Evolutionary conservation across 1,284 basidiomycete genomes (phyloP).

Genomic region (Pseudozyma pruni): DNA sequence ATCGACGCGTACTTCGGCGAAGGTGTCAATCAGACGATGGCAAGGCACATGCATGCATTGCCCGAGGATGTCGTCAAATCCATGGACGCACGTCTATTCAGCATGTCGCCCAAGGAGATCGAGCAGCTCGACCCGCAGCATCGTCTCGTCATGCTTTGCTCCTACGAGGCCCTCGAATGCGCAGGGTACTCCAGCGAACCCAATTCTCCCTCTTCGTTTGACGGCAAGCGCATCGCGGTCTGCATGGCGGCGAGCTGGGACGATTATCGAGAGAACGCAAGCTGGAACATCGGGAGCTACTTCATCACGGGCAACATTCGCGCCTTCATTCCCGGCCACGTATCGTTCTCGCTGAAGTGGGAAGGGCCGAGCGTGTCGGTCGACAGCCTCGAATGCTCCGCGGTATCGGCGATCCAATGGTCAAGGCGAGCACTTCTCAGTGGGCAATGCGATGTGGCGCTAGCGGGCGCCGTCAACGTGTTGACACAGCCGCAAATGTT

Average conservation of each 20-base stretch:
- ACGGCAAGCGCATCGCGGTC: constrained; percentile 40
- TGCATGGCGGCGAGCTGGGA: constrained; percentile 49
- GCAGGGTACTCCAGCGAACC: constrained; percentile 42
- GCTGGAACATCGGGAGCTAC: constrained; percentile 49
- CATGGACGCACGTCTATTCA: constrained; percentile 52
- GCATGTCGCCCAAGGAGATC: constrained; percentile 51
- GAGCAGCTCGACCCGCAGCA: constrained; percentile 56
- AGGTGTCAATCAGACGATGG: constrained; percentile 41
- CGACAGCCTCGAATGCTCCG: constrained; percentile 44
- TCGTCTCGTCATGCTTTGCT: constrained; percentile 44
- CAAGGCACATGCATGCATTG: constrained; percentile 46
- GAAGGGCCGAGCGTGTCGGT: constrained; percentile 45
- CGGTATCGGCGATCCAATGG: constrained; percentile 42
- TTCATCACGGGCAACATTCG: constrained; percentile 55
- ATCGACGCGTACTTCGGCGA: constrained; percentile 42
- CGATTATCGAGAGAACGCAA: constrained; percentile 56
- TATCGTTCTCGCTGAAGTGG: constrained; percentile 43
- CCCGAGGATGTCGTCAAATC: constrained; percentile 31
- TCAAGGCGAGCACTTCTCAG: constrained; percentile 39
- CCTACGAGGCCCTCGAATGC: constrained; percentile 48
- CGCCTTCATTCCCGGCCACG: constrained; percentile 50
- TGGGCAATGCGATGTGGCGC: constrained; percentile 47
- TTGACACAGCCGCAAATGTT: constrained; percentile 52
- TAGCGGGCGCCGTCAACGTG: constrained; percentile 44
- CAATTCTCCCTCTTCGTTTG: constrained; percentile 42